Evolutionary conservation across 2,329 filamentous ascomycete genomes (phyloP), one percentile per base, ranked within the genome.

Genomic region (Phialocephala sp.): DNA sequence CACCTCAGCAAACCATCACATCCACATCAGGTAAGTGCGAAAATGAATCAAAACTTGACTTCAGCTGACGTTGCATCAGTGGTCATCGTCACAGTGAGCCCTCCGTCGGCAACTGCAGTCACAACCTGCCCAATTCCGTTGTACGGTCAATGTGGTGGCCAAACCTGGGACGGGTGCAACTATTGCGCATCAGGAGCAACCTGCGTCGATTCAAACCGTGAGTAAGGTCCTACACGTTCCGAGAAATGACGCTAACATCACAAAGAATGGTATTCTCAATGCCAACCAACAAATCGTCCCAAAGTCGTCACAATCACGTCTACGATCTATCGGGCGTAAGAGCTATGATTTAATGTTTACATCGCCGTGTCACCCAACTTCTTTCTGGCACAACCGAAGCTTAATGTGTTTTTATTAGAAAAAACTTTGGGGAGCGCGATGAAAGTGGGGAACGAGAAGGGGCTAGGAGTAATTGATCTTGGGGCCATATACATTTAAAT

Each of bases 111-210:
- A 2, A 36, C 54, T n/a, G 24, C 39, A 14, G 54, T 62, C 8
- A 64, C 52, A 24, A 66, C 54, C 6, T 69, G 66, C 43, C 64
- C 60, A 12, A 60, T 69, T 56, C 56, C 59, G n/a, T 11, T 66
- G 35, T 69, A 63, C 41, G 45, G 63, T 55, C 68, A 69, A 41
- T 68, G 68, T n/a, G 68, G 66, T 35, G 66, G 68, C 4, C 37
- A 39, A 18, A 60, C 45, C 15, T 69, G 66, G 64, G 36, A 15
- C 9, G 68, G 68, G 27, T 69, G 66, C 37, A 69, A 63, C 15
- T 50, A 24, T 24, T 69, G 68, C 41, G 60, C 50, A 8, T n/a
- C 56, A 1, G 60, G 59, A 12, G 47, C 60, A 3, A 55, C 43
- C 14, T 69, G 68, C 59, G 35, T 45, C 8, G 62, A 45, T 41